Evolutionary conservation across 768 basidiomycete genomes (phyloP).

Genomic region (Termitomyces sp.): DNA sequence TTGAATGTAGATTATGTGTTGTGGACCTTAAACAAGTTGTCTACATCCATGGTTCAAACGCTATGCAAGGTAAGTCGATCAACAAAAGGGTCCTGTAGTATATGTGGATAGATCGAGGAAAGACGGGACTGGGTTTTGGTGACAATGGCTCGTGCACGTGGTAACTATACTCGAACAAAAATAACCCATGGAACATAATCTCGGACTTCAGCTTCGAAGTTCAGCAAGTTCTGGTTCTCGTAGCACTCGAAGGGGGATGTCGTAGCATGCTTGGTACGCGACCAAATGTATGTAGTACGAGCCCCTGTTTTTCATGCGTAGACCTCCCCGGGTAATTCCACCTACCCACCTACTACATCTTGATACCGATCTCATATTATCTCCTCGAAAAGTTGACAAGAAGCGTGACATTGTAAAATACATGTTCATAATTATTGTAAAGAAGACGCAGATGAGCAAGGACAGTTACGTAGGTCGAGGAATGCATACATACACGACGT

Average conservation of each 20-base stretch:
- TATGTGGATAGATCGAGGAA: neutral
- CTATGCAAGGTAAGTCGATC: neutral
- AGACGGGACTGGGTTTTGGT: neutral
- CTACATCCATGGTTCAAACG: slow-evolving; percentile 36
- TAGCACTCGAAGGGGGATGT: too few species aligned
- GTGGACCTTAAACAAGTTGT: slow-evolving; percentile 45
- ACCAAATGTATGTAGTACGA: too few species aligned
- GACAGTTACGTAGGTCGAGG: slow-evolving; percentile 2
- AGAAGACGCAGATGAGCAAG: slow-evolving; percentile 9
- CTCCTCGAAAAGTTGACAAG: neutral
- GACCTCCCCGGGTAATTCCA: too few species aligned
- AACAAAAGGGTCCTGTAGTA: neutral
- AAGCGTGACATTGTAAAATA: neutral
- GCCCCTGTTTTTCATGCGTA: too few species aligned
- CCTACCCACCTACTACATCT: too few species aligned
- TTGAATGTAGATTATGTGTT: neutral
- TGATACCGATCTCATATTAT: neutral
- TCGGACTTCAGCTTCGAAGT: too few species aligned
- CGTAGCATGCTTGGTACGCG: too few species aligned
- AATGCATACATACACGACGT: slow-evolving; percentile 11
- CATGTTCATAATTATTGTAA: neutral
- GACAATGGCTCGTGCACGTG: neutral
- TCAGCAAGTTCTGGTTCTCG: too few species aligned
- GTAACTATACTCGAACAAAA: neutral
- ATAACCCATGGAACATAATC: too few species aligned